Evolutionary conservation across 179 eudicot genomes (phyloP).

Genomic region (Actinidia polygama): DNA sequence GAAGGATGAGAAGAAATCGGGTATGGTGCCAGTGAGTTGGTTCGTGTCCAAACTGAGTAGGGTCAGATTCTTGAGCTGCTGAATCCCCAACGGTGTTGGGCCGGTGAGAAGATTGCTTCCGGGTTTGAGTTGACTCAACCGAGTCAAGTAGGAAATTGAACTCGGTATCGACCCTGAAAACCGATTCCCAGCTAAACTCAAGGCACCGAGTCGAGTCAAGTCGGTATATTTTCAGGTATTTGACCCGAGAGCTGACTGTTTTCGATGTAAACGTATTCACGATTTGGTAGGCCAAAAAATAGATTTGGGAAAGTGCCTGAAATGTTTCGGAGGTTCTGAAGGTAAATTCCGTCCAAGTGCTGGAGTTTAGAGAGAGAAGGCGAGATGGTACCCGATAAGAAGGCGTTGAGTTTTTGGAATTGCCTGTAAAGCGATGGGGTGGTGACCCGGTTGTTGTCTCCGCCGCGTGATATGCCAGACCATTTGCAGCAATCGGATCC

Average conservation of each 20-base stretch:
- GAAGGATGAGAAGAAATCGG: slow-evolving; percentile 45
- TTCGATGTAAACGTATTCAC: slow-evolving; percentile 36
- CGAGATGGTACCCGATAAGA: slow-evolving; percentile 48
- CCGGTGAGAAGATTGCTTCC: slow-evolving; percentile 50
- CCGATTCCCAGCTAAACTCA: slow-evolving; percentile 37
- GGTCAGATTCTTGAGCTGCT: slow-evolving; percentile 34
- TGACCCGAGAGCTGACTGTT: slow-evolving; percentile 50
- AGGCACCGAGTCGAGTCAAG: slow-evolving; percentile 29
- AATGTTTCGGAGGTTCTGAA: slow-evolving; percentile 27
- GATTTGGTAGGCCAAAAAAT: slow-evolving; percentile 28
- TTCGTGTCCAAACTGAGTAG: slow-evolving; percentile 33
- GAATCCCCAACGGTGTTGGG: slow-evolving; percentile 35
- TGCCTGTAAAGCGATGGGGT: slow-evolving; percentile 25
- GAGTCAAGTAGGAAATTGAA: slow-evolving; percentile 41
- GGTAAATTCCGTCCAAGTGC: slow-evolving; percentile 28
- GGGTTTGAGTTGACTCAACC: slow-evolving; percentile 39
- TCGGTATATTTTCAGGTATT: slow-evolving; percentile 37
- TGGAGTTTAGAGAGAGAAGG: slow-evolving; percentile 43
- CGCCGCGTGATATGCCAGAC: slow-evolving; percentile 39
- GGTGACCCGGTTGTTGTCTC: slow-evolving; percentile 36
- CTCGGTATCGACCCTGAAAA: slow-evolving; percentile 48
- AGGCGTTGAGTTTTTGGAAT: slow-evolving; percentile 27
- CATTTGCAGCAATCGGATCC: slow-evolving; percentile 56
- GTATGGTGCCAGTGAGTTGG: slow-evolving; percentile 42
- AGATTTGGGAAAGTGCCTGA: slow-evolving; percentile 46